These are phyloP conservation scores for Myxozyma kluyveri DNA, from an alignment of 805 yeast genomes.

Conservation along the genomic window DNA sequence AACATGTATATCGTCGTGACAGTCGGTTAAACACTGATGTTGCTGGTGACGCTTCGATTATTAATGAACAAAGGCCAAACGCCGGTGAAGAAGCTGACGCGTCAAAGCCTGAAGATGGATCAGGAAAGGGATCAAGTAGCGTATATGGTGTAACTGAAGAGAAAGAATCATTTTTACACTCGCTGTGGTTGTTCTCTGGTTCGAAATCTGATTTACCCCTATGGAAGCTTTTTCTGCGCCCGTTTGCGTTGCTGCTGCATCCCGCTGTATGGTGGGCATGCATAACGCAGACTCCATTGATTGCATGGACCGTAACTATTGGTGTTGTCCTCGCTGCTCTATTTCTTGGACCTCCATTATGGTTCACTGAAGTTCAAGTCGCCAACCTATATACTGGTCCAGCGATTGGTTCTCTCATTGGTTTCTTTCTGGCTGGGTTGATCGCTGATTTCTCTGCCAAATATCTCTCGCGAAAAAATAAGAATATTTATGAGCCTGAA, in stretches of 20 bases:
- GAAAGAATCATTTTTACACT: slow-evolving; percentile 13
- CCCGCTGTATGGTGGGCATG: slow-evolving; percentile 28
- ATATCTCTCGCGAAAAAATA: slow-evolving; percentile 17
- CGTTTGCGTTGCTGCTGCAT: slow-evolving; percentile 22
- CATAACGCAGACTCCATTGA: slow-evolving; percentile 25
- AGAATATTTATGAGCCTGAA: slow-evolving; percentile 29
- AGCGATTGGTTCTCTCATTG: slow-evolving; percentile 21
- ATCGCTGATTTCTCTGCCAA: slow-evolving; percentile 17
- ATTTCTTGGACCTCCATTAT: slow-evolving; percentile 28
- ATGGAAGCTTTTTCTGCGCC: slow-evolving; percentile 26
- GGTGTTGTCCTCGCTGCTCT: slow-evolving; percentile 29
- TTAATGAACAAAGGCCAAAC: slow-evolving; percentile 1
- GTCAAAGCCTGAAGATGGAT: too few relatives aligned
- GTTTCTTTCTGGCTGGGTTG: slow-evolving; percentile 25
- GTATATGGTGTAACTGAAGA: slow-evolving; percentile 6
- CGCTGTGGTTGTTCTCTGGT: slow-evolving; percentile 23
- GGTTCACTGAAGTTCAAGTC: slow-evolving; percentile 20
- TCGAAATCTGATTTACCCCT: slow-evolving; percentile 19
- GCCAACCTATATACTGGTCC: slow-evolving; percentile 29
- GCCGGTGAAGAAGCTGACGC: not conserved
- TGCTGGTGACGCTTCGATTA: slow-evolving; percentile 12
- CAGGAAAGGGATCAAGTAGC: too few relatives aligned
- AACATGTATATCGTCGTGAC: slow-evolving; percentile 21
- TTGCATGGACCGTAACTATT: slow-evolving; percentile 30
- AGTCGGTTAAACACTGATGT: slow-evolving; percentile 17